phyloP scores from a whole-genome alignment of 371 early-diverging fungal species.

The Gilbertella persicaria region DNA sequence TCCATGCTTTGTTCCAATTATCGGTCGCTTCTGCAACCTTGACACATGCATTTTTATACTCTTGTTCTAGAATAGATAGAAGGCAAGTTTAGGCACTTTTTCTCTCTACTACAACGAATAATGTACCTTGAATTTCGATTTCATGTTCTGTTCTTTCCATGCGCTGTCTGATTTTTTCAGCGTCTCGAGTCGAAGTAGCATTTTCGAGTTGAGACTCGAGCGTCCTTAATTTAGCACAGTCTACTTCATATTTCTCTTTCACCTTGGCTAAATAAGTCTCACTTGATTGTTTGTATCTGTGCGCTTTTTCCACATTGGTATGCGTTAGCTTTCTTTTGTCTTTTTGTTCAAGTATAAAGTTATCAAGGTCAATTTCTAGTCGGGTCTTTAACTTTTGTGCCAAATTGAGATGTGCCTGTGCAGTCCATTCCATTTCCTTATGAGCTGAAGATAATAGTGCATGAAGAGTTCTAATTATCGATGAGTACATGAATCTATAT shows the following conservation, averaged over 20 bases:
- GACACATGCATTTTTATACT: slow-evolving; percentile 68
- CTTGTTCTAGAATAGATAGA: slow-evolving; percentile 49
- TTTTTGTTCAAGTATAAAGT: slow-evolving; percentile 82
- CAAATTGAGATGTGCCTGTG: slow-evolving; percentile 76
- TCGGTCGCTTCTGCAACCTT: slow-evolving; percentile 68
- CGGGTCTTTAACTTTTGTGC: slow-evolving; percentile 77
- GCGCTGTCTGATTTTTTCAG: slow-evolving; percentile 36
- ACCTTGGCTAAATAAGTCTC: slow-evolving; percentile 41
- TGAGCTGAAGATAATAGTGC: slow-evolving; percentile 69
- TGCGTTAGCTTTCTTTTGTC: slow-evolving; percentile 60
- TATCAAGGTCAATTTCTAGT: slow-evolving; percentile 70
- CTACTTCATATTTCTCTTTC: slow-evolving; percentile 73
- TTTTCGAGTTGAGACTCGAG: slow-evolving; percentile 41
- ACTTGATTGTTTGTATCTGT: slow-evolving; percentile 54
- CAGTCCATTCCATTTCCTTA: slow-evolving; percentile 79
- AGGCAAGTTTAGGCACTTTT: background rate
- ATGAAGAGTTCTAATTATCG: slow-evolving; percentile 56
- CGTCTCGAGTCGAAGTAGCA: slow-evolving; percentile 24
- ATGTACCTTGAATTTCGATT: slow-evolving; percentile 35
- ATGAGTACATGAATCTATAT: background rate
- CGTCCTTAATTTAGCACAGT: slow-evolving; percentile 50
- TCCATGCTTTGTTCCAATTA: slow-evolving; percentile 73
- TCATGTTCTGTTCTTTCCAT: slow-evolving; percentile 40
- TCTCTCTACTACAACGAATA: background rate
- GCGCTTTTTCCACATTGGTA: slow-evolving; percentile 56